Evolutionary conservation across 331 rosid genomes (phyloP).

Genomic region (Spiraea crenata): DNA sequence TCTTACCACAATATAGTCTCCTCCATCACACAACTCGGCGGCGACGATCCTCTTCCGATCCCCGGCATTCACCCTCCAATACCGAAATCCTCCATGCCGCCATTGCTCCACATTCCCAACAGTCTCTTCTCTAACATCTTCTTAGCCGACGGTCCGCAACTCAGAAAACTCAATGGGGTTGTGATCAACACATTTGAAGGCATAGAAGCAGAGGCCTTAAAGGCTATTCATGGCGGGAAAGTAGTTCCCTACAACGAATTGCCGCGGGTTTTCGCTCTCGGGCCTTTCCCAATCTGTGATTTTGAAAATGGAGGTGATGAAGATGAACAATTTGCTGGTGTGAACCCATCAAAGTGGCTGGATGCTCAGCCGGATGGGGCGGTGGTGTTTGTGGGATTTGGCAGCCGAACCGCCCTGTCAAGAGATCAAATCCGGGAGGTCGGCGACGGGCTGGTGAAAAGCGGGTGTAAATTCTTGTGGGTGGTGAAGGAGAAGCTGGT

Average conservation of each 20-base stretch:
- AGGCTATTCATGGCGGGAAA: constrained; percentile 34
- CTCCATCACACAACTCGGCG: not conserved
- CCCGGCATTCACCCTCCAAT: constrained; percentile 32
- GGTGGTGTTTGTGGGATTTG: constrained; percentile 56
- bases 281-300: constrained; percentile 45
- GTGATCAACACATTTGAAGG: constrained; percentile 42
- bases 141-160: constrained; percentile 30
- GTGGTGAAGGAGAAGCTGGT: constrained; percentile 54
- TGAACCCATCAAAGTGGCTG: constrained; percentile 35
- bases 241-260: not conserved
- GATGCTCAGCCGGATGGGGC: constrained; percentile 38
- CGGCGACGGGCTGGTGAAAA: constrained; percentile 43
- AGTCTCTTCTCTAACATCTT: constrained; percentile 15
- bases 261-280: constrained; percentile 48
- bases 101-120: constrained; percentile 15
- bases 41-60: constrained; percentile 21
- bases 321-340: not conserved
- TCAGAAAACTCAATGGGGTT: constrained; percentile 35
- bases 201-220: constrained; percentile 34
- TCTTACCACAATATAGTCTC: constrained; percentile 14
- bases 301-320: constrained; percentile 29
- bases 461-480: constrained; percentile 63
- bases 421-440: constrained; percentile 48
- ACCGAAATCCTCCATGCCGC: constrained; percentile 49
- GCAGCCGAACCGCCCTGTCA: constrained; percentile 44